These are phyloP conservation scores for Achaetomium macrosporum DNA, from an alignment of 2,329 filamentous ascomycete species.

Conservation along the genomic window DNA sequence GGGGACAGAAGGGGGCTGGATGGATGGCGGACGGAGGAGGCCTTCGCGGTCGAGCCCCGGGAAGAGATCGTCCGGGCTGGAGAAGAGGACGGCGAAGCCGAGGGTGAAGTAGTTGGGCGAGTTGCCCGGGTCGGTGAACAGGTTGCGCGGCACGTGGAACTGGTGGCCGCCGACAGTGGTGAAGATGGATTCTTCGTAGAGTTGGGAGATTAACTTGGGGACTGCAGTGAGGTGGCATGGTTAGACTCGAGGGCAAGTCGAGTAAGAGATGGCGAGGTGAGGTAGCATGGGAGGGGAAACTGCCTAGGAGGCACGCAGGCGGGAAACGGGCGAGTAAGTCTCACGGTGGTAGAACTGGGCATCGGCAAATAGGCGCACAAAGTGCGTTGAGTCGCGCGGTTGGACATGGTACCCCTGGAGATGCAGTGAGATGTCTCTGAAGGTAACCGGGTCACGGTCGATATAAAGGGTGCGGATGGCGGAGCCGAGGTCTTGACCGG, in stretches of 20 bases:
- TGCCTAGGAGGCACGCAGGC: too few relatives aligned
- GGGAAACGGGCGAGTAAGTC: conserved; percentile 25
- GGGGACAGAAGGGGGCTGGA: conserved; percentile 74
- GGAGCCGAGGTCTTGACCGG: conserved; percentile 44
- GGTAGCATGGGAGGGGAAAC: not conserved
- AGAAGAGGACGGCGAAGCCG: conserved; percentile 84
- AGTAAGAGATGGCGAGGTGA: not conserved
- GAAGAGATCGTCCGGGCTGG: conserved; percentile 71
- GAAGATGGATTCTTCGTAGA: conserved; percentile 88
- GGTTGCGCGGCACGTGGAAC: conserved; percentile 84
- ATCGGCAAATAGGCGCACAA: conserved; percentile 88
- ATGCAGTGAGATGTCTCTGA: conserved; percentile 83
- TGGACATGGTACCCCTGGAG: conserved; percentile 86
- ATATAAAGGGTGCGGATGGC: conserved; percentile 81
- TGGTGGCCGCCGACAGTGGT: conserved; percentile 81
- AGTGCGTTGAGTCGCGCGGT: conserved; percentile 77
- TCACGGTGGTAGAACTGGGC: conserved; percentile 87
- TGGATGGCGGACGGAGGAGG: conserved; percentile 79
- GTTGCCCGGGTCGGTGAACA: conserved; percentile 79
- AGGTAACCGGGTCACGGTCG: conserved; percentile 84
- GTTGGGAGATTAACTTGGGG: conserved; percentile 80
- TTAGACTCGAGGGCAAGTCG: not conserved
- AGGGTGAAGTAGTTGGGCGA: conserved; percentile 94
- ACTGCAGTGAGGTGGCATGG: conserved; percentile 43
- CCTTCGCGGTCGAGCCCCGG: conserved; percentile 74